Conservation (phyloP, 495 filamentous ascomycete species). For the Penicillium mononematosum region DNA sequence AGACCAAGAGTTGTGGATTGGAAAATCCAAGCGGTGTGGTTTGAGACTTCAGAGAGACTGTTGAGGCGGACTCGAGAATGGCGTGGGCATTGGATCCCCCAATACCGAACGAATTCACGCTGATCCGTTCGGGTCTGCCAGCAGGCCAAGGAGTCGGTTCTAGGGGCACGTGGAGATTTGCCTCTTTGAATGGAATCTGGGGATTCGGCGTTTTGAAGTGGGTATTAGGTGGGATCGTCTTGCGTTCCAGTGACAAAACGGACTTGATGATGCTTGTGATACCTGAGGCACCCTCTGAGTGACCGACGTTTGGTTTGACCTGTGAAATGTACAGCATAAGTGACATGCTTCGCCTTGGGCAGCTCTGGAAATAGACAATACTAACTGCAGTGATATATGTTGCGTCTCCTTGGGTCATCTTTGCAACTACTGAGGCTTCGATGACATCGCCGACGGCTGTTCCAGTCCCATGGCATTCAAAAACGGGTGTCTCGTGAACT, state of each 20-base stretch:
- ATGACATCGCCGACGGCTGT: conserved; percentile 39
- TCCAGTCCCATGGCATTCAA: conserved; percentile 55
- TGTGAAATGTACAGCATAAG: not conserved
- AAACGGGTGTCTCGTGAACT: conserved; percentile 32
- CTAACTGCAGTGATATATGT: conserved; percentile 24
- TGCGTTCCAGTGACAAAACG: conserved; percentile 58
- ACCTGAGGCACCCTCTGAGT: conserved; percentile 78
- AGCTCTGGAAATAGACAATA: not conserved
- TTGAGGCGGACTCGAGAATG: conserved; percentile 27
- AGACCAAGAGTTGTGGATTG: conserved; percentile 8
- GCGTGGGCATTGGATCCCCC: conserved; percentile 10
- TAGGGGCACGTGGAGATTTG: conserved; percentile 24
- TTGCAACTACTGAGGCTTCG: conserved; percentile 25
- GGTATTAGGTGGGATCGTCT: conserved; percentile 36
- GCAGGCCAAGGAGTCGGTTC: conserved; percentile 32
- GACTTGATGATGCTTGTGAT: conserved; percentile 73
- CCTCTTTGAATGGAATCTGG: conserved; percentile 26
- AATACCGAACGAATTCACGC: conserved; percentile 7
- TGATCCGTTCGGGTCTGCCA: conserved; percentile 20
- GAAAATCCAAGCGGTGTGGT: not conserved
- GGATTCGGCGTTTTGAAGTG: conserved; percentile 35
- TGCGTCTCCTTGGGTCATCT: conserved; percentile 16
- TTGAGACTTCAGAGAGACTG: not conserved
- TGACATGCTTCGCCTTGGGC: not conserved
- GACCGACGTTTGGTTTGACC: conserved; percentile 79